Base-by-base conservation (phyloP, 768 basidiomycete genomes). In the Tricholoma furcatifolium region DNA sequence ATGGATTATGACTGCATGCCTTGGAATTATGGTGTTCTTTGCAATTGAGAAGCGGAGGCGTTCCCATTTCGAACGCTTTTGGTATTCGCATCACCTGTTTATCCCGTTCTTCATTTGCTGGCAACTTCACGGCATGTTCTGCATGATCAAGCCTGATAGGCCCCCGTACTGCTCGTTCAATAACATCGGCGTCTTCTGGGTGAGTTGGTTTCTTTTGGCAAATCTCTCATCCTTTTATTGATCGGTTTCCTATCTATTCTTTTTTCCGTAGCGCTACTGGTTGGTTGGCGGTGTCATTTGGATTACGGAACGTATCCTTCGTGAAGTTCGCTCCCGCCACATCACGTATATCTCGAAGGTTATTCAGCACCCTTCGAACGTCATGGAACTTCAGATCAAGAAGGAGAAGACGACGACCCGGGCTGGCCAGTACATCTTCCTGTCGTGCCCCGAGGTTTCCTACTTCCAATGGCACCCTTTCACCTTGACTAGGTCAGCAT, bases 381-480 rank as follows among this genome's bases (percentile, higher is more conserved):
- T 97, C 56, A 80, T 95, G 74, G 94, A 98, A 72, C 74, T 98
- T 24, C 96, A 97, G 70, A 95, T 98, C 79, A 97, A 95, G 78
- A 97, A 97, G 72, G 95, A 97, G 65, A 89, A 87, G 72, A 92
- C 84, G 0, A 85, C 75, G 1, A 84, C 82, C 24, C 80, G 86
- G 10, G 92, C 93, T 1, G 93, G 93, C 17, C 91, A 96, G 67
- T 98, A 97, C 70, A 91, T 98, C 67, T 94, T 96, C 77, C 69
- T 97, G 44, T 86, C 77, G 58, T 93, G 91, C 72, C 95, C 94
- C 8, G 90, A 93, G 69, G 76, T 98, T 42, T 92, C 88, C 17
- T 96, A 93, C 74, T 95, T 88, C 78, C 93, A 97, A 67, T 98
- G 93, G 90, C 95, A 98, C 65, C 93, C 94, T 8, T 97, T 97